Conservation (phyloP, 495 filamentous ascomycete genomes). For the Xylaria grammica region DNA sequence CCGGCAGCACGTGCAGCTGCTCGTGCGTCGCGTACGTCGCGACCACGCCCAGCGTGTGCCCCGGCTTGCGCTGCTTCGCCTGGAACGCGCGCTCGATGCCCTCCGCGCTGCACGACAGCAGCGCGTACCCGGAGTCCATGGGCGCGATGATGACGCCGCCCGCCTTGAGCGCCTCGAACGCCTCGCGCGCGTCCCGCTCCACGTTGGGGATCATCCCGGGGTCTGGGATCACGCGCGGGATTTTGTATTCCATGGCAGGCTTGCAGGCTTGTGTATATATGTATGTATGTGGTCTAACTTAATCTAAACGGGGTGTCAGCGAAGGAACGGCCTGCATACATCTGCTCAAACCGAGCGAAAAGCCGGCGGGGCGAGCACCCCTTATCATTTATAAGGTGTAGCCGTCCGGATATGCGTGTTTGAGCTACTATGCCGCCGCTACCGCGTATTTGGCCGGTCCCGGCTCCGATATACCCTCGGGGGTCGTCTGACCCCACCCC, state of each 20-base stretch:
- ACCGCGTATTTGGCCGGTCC: no score
- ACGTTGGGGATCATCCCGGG: neutral
- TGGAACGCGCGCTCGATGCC: slow-evolving; percentile 29
- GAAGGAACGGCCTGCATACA: no score
- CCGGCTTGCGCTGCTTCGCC: slow-evolving; percentile 34
- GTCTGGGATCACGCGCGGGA: neutral
- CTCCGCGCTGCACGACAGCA: slow-evolving; percentile 28
- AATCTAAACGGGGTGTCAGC: no score
- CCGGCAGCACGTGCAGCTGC: slow-evolving; percentile 30
- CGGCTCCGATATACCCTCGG: no score
- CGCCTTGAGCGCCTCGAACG: neutral
- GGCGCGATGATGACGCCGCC: slow-evolving; percentile 27
- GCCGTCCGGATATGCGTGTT: no score
- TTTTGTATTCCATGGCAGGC: neutral
- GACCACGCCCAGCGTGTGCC: slow-evolving; percentile 31
- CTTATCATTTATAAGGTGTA: no score
- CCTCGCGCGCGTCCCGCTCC: neutral
- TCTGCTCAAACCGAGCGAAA: no score
- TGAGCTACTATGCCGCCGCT: no score
- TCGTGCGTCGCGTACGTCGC: slow-evolving; percentile 32
- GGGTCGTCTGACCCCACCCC: no score
- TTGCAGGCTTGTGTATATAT: no score
- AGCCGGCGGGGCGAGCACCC: no score
- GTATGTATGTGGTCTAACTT: no score
- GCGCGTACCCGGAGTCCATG: slow-evolving; percentile 36